Base-by-base conservation (phyloP, 768 basidiomycete species). In the Rhodotorula toruloides region DNA sequence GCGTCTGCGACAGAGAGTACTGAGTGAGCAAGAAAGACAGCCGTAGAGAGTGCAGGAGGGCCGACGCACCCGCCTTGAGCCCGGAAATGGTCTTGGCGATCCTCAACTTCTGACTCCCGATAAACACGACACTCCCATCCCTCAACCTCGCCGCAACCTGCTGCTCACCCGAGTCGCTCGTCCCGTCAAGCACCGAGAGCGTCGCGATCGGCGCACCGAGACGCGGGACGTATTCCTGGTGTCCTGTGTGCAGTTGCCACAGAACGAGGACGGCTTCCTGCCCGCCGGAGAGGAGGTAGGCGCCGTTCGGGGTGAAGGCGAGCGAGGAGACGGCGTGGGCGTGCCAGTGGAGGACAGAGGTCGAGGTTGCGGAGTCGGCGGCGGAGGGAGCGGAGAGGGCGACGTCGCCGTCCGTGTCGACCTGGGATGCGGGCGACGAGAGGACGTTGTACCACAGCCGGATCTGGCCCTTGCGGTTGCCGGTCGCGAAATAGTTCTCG, bases 191-290 rank as follows among this genome's bases (percentile, higher is more conserved):
- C 48, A 88, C 79, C 7, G 85, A 82, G 40, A 93, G 81, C 42
- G 84, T 85, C 73, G 82, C 83, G 59, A 97, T 89, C 9, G 91
- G 86, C 6, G 91, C 87, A 25, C 94, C 93, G 17, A 98, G 81
- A 56, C 96, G 85, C 39, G 96, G 92, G 3, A 98, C 84, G 75
- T 90, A 98, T 76, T 96, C 92, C 76, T 86, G 87, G 77, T 86
- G 89, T 9, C 89, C 89, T 0, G 87, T 85, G 69, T 90, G 87
- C 47, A 99, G 77, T 75, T 96, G 91, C 96, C 96, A 99, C 64
- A 94, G 87, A 44, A 98, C 93, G n/a, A 99, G 78, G 16, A 97
- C 94, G 39, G 88, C 84, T 77, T 98, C 96, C 77, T 96, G 91
- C 50, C 96, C 96, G 68, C 91, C 94, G 66, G 89, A 93, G 54